These are phyloP conservation scores for Rhizopus sp. DNA, from an alignment of 371 early-diverging fungal genomes.

Conservation along the genomic window DNA sequence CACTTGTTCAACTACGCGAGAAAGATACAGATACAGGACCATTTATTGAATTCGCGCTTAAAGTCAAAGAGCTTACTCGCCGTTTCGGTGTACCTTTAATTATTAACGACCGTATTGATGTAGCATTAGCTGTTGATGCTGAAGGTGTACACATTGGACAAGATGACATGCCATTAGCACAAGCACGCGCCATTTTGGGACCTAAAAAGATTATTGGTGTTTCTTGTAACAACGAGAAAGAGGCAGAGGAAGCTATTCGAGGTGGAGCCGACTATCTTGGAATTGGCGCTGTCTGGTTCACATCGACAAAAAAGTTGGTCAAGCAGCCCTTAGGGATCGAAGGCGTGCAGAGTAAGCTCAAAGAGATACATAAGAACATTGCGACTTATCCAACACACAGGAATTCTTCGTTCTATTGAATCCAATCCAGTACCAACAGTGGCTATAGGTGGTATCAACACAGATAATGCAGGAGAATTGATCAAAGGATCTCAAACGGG, in stretches of 20 bases:
- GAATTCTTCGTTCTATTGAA: conserved; percentile 49
- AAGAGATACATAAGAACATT: not conserved
- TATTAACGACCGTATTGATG: conserved; percentile 85
- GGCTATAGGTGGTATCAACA: conserved; percentile 83
- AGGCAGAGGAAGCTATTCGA: conserved; percentile 63
- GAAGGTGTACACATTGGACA: conserved; percentile 89
- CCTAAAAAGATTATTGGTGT: conserved; percentile 80
- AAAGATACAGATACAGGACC: conserved; percentile 70
- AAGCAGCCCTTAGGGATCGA: conserved; percentile 61
- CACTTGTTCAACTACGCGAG: conserved; percentile 84
- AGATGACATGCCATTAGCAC: conserved; percentile 71
- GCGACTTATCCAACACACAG: conserved; percentile 8
- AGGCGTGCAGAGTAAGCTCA: conserved; percentile 57
- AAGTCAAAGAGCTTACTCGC: conserved; percentile 58
- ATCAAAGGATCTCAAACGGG: conserved; percentile 43
- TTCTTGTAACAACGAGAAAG: conserved; percentile 67
- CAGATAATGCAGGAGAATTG: conserved; percentile 62
- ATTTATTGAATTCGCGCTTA: conserved; percentile 64
- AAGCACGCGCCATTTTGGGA: conserved; percentile 70
- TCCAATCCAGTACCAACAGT: conserved; percentile 59
- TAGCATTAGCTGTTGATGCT: conserved; percentile 81
- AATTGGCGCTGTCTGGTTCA: conserved; percentile 76
- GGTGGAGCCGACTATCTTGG: conserved; percentile 83
- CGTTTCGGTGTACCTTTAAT: conserved; percentile 70
- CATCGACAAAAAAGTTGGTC: conserved; percentile 73